Evolutionary conservation across 164 flowering plant species (phyloP).

Genomic region (Saururus chinensis): DNA sequence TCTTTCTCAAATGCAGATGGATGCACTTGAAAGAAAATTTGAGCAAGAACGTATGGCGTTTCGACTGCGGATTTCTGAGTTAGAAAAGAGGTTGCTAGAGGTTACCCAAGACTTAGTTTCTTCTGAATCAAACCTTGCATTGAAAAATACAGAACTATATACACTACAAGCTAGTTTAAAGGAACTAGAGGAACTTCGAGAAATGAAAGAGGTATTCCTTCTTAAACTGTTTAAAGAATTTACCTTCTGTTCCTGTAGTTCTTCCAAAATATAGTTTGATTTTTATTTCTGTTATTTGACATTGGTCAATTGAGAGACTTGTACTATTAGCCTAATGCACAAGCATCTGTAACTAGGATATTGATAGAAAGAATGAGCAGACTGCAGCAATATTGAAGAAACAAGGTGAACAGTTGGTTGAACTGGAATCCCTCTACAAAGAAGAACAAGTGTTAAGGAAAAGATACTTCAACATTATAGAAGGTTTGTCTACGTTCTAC

Average conservation of each 20-base stretch:
- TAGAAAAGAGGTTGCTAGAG: slow-evolving; percentile 60
- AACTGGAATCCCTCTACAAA: slow-evolving; percentile 73
- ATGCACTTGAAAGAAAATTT: slow-evolving; percentile 34
- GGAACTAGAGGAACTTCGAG: slow-evolving; percentile 84
- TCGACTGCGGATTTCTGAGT: slow-evolving; percentile 36
- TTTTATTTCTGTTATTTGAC: background rate
- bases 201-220: slow-evolving; percentile 84
- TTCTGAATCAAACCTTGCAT: slow-evolving; percentile 42
- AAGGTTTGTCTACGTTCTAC: slow-evolving; percentile 41
- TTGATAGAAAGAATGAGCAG: slow-evolving; percentile 94
- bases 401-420: slow-evolving; percentile 87
- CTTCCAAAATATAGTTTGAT: no score
- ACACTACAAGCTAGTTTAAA: slow-evolving; percentile 51
- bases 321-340: background rate
- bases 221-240: background rate
- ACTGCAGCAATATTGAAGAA: slow-evolving; percentile 90
- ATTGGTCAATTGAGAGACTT: background rate
- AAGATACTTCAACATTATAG: slow-evolving; percentile 84
- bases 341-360: slow-evolving; percentile 43
- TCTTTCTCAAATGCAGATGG: slow-evolving; percentile 30
- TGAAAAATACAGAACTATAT: slow-evolving; percentile 39
- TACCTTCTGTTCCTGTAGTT: no score
- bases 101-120: slow-evolving; percentile 34
- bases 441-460: slow-evolving; percentile 90
- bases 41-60: slow-evolving; percentile 56